Evolutionary conservation across 257 asterid species (phyloP).

Genomic region (Solanum pinnatisectum): DNA sequence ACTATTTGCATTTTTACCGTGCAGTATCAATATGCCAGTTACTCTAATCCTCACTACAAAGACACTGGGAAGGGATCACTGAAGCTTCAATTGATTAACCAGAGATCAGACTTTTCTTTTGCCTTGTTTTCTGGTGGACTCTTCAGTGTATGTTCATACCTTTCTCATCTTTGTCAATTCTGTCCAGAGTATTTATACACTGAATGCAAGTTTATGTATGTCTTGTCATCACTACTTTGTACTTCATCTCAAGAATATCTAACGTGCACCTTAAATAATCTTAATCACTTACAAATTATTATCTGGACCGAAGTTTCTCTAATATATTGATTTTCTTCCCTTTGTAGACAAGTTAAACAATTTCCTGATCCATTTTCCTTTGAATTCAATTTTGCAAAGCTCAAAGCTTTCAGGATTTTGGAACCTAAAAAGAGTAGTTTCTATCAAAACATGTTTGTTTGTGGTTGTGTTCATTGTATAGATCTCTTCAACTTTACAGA

Average conservation of each 20-base stretch:
- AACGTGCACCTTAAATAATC: not conserved
- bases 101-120: slow-evolving; percentile 82
- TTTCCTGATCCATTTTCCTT: not conserved
- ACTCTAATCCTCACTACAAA: slow-evolving; percentile 47
- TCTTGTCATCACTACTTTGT: not conserved
- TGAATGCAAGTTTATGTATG: not conserved
- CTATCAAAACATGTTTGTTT: not conserved
- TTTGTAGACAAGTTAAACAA: not conserved
- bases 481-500: not conserved
- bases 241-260: not conserved
- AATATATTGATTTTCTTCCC: not conserved
- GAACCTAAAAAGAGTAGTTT: not conserved
- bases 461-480: not conserved
- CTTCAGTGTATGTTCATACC: slow-evolving; percentile 34
- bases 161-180: not conserved
- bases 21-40: slow-evolving; percentile 88
- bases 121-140: slow-evolving; percentile 87
- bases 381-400: not conserved
- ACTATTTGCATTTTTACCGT: not conserved
- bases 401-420: not conserved
- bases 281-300: not conserved
- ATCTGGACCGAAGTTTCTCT: not conserved
- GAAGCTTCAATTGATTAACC: slow-evolving; percentile 81
- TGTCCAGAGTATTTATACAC: not conserved
- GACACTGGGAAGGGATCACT: slow-evolving; percentile 62